phyloP scores from a whole-genome alignment of 169 alveolate genomes.

The Theileria annulata region DNA sequence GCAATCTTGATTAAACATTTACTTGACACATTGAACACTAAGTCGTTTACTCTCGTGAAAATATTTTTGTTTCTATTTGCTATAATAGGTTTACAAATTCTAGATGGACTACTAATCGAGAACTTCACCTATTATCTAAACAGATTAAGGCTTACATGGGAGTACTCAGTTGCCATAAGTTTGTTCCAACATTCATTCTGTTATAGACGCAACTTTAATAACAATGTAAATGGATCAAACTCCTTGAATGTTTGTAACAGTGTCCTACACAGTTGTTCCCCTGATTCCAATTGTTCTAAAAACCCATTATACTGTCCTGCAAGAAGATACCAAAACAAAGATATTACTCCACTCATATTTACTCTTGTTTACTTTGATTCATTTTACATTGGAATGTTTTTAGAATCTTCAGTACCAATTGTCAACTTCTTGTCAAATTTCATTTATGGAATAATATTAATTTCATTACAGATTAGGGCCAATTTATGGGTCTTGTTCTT shows the following conservation, averaged over 20 bases:
- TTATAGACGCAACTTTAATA: constrained; percentile 15
- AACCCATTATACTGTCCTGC: constrained; percentile 61
- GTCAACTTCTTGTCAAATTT: constrained; percentile 21
- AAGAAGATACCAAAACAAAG: constrained; percentile 41
- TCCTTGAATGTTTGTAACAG: background rate
- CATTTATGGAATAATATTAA: constrained; percentile 15
- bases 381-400: constrained; percentile 4
- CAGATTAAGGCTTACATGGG: constrained; percentile 26
- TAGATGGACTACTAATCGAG: constrained; percentile 16
- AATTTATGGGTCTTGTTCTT: constrained; percentile 8
- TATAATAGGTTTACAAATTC: background rate
- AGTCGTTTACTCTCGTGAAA: background rate
- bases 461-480: constrained; percentile 14
- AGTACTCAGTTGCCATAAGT: constrained; percentile 37
- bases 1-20: constrained; percentile 7
- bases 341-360: constrained; percentile 35
- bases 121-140: constrained; percentile 31
- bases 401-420: constrained; percentile 18
- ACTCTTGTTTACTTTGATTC: constrained; percentile 27
- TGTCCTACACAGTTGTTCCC: background rate
- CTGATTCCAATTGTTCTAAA: background rate
- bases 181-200: constrained; percentile 53
- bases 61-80: background rate
- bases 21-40: background rate
- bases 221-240: background rate